Conservation (phyloP, 1,284 basidiomycete genomes). For the Fomitopsis betulina region DNA sequence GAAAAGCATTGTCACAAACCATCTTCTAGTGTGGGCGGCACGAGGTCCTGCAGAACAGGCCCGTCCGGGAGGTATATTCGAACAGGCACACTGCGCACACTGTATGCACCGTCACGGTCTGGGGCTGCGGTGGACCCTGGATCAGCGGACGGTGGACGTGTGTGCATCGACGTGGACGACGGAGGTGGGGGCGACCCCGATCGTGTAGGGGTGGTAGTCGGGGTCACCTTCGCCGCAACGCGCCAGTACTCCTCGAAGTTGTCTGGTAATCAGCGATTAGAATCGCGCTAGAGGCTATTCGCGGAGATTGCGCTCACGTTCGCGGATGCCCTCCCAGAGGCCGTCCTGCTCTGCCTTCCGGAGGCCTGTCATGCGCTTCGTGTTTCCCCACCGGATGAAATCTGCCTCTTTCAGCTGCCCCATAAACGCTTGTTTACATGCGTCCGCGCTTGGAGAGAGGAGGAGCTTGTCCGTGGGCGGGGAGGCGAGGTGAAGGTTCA, state of each 20-base stretch:
- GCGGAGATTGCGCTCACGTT: constrained; percentile 54
- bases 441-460: constrained; percentile 72
- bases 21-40: constrained; percentile 71
- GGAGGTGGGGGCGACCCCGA: constrained; percentile 49
- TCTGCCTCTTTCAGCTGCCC: constrained; percentile 93
- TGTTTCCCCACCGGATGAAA: constrained; percentile 92
- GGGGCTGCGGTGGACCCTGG: constrained; percentile 38
- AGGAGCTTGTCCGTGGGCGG: constrained; percentile 83
- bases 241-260: constrained; percentile 95
- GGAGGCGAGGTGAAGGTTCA: constrained; percentile 82
- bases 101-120: constrained; percentile 75
- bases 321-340: constrained; percentile 90
- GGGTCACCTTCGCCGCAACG: constrained; percentile 83
- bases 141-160: constrained; percentile 68
- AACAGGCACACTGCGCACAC: constrained; percentile 82
- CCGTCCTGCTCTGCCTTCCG: constrained; percentile 89
- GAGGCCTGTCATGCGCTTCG: constrained; percentile 85
- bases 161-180: constrained; percentile 48
- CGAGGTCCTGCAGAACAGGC: constrained; percentile 86
- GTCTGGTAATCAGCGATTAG: constrained; percentile 42
- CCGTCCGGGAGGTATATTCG: constrained; percentile 90
- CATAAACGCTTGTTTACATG: constrained; percentile 89
- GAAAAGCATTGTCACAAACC: constrained; percentile 34
- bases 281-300: background rate
- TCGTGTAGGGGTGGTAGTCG: constrained; percentile 54